These are phyloP conservation scores for Rauvolfia tetraphylla DNA, from an alignment of 257 asterid genomes.

Conservation along the genomic window DNA sequence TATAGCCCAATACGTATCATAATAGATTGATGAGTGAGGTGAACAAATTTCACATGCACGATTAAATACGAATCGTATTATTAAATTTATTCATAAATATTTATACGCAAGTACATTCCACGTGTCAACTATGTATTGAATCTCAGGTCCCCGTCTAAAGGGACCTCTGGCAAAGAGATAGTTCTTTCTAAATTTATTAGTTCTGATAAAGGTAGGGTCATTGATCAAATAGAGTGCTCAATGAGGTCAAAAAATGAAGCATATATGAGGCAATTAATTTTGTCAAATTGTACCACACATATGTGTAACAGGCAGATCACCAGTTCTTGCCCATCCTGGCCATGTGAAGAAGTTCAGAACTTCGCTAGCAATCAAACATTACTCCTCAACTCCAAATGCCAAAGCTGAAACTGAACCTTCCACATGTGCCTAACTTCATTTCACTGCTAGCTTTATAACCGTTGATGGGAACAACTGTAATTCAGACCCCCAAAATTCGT, in stretches of 20 bases:
- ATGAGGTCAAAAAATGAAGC: constrained; percentile 8
- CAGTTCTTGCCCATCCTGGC: constrained; percentile 37
- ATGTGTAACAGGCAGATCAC: neutral
- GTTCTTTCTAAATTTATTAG: constrained; percentile 7
- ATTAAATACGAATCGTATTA: too few species aligned
- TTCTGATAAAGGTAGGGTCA: constrained; percentile 11
- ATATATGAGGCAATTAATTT: constrained; percentile 7
- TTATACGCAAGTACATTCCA: too few species aligned
- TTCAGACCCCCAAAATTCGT: neutral
- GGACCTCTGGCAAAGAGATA: neutral
- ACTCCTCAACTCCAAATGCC: neutral
- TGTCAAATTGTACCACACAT: constrained; percentile 7
- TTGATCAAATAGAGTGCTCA: neutral
- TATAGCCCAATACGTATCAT: neutral
- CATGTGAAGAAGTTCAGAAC: constrained; percentile 50
- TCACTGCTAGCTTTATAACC: neutral
- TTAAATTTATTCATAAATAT: too few species aligned
- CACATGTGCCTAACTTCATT: constrained; percentile 5
- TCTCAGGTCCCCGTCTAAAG: neutral
- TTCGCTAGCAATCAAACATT: constrained; percentile 9
- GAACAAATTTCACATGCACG: too few species aligned
- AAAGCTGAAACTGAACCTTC: constrained; percentile 20
- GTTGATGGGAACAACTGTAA: neutral
- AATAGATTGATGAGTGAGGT: too few species aligned
- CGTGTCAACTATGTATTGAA: too few species aligned